Evolutionary conservation across 129 eudicot genomes (phyloP).

Genomic region (Apium graveolens): DNA sequence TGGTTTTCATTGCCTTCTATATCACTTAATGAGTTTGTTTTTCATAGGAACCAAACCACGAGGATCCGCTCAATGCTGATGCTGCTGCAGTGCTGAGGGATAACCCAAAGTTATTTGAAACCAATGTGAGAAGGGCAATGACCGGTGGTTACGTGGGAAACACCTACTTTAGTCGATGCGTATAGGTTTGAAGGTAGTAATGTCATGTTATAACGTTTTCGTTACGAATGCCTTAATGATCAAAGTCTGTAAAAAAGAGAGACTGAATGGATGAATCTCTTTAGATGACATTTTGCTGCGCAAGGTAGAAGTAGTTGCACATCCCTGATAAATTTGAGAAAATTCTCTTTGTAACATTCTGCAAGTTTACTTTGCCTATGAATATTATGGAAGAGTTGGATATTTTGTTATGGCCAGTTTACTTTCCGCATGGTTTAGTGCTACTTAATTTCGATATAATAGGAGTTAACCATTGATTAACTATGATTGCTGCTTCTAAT

Average conservation of each 20-base stretch:
- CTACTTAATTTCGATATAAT: no score
- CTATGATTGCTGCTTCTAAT: no score
- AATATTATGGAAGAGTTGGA: background rate
- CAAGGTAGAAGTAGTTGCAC: background rate
- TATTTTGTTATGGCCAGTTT: background rate
- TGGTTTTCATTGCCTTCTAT: background rate
- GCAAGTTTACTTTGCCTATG: background rate
- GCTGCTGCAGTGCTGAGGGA: conserved; percentile 67
- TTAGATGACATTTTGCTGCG: background rate
- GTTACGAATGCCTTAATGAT: background rate
- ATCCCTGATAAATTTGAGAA: conserved; percentile 1
- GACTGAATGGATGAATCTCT: background rate
- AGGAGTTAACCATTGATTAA: no score
- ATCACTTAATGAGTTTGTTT: background rate
- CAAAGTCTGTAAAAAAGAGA: background rate
- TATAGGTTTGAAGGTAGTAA: conserved; percentile 10
- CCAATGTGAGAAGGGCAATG: conserved; percentile 53
- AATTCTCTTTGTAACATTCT: background rate
- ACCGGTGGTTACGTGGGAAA: conserved; percentile 49
- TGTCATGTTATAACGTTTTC: background rate
- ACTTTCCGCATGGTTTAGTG: no score
- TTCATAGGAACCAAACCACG: conserved; percentile 58
- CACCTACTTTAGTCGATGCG: conserved; percentile 24
- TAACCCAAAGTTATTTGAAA: conserved; percentile 38
- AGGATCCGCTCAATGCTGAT: conserved; percentile 63